These are phyloP conservation scores for Trametes villosa DNA, from an alignment of 768 basidiomycete species.

Conservation along the genomic window DNA sequence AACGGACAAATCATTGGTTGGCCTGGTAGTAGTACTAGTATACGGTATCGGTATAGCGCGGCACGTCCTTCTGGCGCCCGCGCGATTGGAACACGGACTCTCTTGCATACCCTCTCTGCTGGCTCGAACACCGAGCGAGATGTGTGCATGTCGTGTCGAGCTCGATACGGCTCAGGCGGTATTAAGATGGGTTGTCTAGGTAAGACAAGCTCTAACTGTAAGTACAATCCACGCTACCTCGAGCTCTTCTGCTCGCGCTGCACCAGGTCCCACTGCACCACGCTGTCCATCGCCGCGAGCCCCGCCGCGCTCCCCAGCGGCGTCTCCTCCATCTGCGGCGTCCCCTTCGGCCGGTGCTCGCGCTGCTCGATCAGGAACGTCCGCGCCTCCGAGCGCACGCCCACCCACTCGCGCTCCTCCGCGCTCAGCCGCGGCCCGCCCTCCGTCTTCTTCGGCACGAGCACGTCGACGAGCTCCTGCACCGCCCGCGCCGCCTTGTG, in stretches of 20 bases:
- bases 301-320: conserved; percentile 32
- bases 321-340: conserved; percentile 29
- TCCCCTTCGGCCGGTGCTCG: conserved; percentile 16
- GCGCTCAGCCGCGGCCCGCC: conserved; percentile 4
- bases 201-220: background rate
- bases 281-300: conserved; percentile 33
- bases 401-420: conserved; percentile 27
- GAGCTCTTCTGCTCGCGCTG: conserved; percentile 22
- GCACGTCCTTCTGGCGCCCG: conserved; percentile 1
- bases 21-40: conserved; percentile 15
- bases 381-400: conserved; percentile 22
- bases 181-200: too few species aligned
- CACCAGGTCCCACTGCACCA: conserved; percentile 36
- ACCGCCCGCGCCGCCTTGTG: conserved; percentile 41
- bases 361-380: conserved; percentile 15
- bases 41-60: background rate
- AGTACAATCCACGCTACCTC: background rate
- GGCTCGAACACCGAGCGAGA: background rate
- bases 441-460: conserved; percentile 40
- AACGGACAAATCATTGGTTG: conserved; percentile 14
- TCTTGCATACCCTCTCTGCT: conserved; percentile 1
- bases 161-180: too few species aligned
- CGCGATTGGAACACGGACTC: conserved; percentile 18
- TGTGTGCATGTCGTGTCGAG: too few species aligned
- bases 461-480: conserved; percentile 53